Base-by-base conservation (phyloP, 176 grass and related monocot species). In the Urochloa ruziziensis region DNA sequence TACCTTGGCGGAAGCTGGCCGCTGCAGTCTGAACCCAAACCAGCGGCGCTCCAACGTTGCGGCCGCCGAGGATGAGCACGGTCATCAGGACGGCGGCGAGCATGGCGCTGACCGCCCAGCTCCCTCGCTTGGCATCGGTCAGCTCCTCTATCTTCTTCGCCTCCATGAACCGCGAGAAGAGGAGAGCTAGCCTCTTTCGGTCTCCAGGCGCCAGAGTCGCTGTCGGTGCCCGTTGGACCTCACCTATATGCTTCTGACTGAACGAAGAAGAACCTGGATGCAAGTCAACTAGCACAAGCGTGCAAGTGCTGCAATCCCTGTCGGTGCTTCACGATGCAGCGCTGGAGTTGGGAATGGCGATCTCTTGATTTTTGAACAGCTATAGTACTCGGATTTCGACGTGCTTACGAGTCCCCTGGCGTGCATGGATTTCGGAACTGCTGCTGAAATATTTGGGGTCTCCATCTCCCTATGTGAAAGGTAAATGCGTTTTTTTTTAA, bases 41-140 rank as follows among this genome's bases (percentile, higher is more conserved):
- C 23, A 24, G 19, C 14, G 82, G 70, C 4, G 52, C 39, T 9
- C 51, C 77, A 36, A 80, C 23, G 28, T 33, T 66, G 4, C 51
- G 71, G 23, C 21, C 35, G 30, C 62, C 19, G 49, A 89, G 25
- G 76, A 89, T 15, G 61, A 89, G 61, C 77, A 89, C 53, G 61
- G 69, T n/a, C 32, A 80, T 68, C 61, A 89, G 6, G 21, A 76
- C n/a, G 10, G 52, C 52, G 10, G 57, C 62, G 42, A 89, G 58
- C 61, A 61, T 24, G 69, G n/a, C 30, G 49, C 56, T 75, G 19
- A 33, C 49, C 3, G 24, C 24, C 39, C 76, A 75, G 15, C 76
- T 66, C 77, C 29, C 23, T 49, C 61, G 43, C 61, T 52, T 80
- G 43, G 23, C 61, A 21, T 66, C 44, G 61, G 46, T 19, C 12